Evolutionary conservation across 106 monocot species (phyloP).

Genomic region (Dactylorhiza incarnata): DNA sequence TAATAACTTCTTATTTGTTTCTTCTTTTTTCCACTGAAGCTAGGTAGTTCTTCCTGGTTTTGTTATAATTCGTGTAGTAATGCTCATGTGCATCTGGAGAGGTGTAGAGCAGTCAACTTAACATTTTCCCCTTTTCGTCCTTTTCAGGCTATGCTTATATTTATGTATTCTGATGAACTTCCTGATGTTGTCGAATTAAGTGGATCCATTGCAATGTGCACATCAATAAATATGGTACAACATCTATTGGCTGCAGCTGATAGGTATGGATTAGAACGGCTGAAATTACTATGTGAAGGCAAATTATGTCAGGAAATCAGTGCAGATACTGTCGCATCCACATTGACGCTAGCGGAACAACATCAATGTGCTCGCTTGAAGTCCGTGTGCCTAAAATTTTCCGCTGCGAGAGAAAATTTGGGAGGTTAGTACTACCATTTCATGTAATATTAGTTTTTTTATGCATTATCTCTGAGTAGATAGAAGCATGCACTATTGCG

Average conservation of each 20-base stretch:
- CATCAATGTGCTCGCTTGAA: conserved; percentile 73
- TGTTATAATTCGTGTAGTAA: background rate
- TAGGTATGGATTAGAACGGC: conserved; percentile 70
- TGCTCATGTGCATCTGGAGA: background rate
- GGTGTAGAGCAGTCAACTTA: background rate
- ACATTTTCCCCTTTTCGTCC: background rate
- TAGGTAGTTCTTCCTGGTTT: background rate
- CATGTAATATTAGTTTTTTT: background rate
- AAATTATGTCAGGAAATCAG: conserved; percentile 54
- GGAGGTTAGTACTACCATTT: conserved; percentile 42
- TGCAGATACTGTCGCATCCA: conserved; percentile 72
- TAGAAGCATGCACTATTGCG: background rate
- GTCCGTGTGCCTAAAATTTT: conserved; percentile 70
- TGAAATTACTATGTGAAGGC: conserved; percentile 70
- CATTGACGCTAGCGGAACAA: conserved; percentile 82
- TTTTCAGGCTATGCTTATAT: conserved; percentile 75
- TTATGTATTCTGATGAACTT: conserved; percentile 66
- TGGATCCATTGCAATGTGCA: conserved; percentile 44
- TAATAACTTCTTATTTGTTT: background rate
- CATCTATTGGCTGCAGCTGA: conserved; percentile 88
- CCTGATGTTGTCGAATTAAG: conserved; percentile 54
- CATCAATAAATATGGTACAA: conserved; percentile 49
- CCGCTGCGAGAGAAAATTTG: conserved; percentile 52
- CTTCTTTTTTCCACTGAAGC: background rate
- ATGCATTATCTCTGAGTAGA: background rate